Percentiles rank a stretch among this genome's conserved stretches.
phyloP scores from a whole-genome alignment of 768 basidiomycete species.

The Lentinula sp. region DNA sequence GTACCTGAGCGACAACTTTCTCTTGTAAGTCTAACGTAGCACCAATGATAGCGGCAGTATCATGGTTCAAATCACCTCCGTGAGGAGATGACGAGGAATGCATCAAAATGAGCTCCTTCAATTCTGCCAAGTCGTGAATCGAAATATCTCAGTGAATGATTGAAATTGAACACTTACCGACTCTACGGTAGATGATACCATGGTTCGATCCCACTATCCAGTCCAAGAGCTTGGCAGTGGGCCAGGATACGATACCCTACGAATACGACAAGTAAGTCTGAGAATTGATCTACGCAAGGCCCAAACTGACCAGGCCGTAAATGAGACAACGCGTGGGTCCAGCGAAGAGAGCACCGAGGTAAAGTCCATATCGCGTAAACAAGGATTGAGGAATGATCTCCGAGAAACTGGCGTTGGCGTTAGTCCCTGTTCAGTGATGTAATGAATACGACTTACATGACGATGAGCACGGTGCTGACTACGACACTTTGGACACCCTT shows the following conservation, averaged over 20 bases:
- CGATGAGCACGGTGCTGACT: conserved; percentile 79
- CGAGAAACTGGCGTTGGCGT: conserved; percentile 51
- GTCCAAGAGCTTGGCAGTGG: conserved; percentile 78
- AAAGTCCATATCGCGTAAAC: conserved; percentile 85
- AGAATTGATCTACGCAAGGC: not conserved
- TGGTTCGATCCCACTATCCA: conserved; percentile 76
- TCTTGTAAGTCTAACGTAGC: conserved; percentile 87
- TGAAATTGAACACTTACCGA: conserved; percentile 28
- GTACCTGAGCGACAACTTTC: conserved; percentile 69
- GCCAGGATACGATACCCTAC: conserved; percentile 76
- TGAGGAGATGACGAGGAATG: conserved; percentile 67
- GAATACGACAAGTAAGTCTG: not conserved
- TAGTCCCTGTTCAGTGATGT: too few species aligned
- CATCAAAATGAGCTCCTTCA: conserved; percentile 89
- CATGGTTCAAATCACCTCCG: conserved; percentile 81
- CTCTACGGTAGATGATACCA: conserved; percentile 85
- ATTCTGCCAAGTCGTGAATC: conserved; percentile 33
- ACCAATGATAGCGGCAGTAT: conserved; percentile 88
- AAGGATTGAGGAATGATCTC: conserved; percentile 92
- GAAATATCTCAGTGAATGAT: not conserved
- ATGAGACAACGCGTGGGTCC: conserved; percentile 62
- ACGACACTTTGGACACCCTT: conserved; percentile 66
- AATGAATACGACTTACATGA: conserved; percentile 57
- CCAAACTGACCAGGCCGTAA: conserved; percentile 49
- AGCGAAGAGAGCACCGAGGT: conserved; percentile 84